phyloP scores from a whole-genome alignment of 352 stramenopile genomes.

The Globisporangium cederbergense region DNA sequence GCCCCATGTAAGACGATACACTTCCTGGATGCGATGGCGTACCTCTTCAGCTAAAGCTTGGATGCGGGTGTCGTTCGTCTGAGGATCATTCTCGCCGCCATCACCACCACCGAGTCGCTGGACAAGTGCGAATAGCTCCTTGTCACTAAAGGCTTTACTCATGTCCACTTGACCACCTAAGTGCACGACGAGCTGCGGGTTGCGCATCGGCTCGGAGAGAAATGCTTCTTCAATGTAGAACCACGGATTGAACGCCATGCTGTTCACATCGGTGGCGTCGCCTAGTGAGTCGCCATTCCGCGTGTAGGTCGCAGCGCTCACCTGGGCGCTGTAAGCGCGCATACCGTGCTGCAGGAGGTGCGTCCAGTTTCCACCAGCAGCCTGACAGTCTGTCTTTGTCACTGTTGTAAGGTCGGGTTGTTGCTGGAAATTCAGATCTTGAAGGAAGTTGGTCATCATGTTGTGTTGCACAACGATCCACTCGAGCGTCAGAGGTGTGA shows the following conservation, averaged over 20 bases:
- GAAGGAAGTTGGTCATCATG: slow-evolving; percentile 14
- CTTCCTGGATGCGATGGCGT: slow-evolving; percentile 61
- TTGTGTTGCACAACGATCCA: slow-evolving; percentile 58
- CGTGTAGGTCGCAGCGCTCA: slow-evolving; percentile 25
- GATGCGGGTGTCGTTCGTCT: background rate
- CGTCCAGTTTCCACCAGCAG: slow-evolving; percentile 24
- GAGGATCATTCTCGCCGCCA: background rate
- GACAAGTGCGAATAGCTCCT: slow-evolving; percentile 36
- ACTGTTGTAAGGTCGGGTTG: background rate
- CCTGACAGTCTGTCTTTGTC: too few relatives aligned
- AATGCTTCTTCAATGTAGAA: slow-evolving; percentile 45
- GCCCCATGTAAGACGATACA: slow-evolving; percentile 62
- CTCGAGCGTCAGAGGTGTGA: slow-evolving; percentile 34
- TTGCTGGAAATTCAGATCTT: background rate
- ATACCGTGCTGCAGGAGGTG: slow-evolving; percentile 34
- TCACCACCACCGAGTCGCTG: slow-evolving; percentile 1
- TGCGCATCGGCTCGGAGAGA: slow-evolving; percentile 51
- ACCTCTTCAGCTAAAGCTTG: slow-evolving; percentile 19
- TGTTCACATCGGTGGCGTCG: slow-evolving; percentile 24
- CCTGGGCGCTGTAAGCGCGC: slow-evolving; percentile 32
- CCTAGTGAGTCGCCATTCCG: slow-evolving; percentile 45
- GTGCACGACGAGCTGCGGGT: slow-evolving; percentile 49
- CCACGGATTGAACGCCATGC: slow-evolving; percentile 61
- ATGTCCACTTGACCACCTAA: slow-evolving; percentile 64
- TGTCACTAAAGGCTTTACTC: slow-evolving; percentile 33